Percentiles rank a stretch among this genome's conserved stretches.
These are phyloP conservation scores for Lactarius pseudohatsudake DNA, from an alignment of 768 basidiomycete genomes.

Conservation along the genomic window DNA sequence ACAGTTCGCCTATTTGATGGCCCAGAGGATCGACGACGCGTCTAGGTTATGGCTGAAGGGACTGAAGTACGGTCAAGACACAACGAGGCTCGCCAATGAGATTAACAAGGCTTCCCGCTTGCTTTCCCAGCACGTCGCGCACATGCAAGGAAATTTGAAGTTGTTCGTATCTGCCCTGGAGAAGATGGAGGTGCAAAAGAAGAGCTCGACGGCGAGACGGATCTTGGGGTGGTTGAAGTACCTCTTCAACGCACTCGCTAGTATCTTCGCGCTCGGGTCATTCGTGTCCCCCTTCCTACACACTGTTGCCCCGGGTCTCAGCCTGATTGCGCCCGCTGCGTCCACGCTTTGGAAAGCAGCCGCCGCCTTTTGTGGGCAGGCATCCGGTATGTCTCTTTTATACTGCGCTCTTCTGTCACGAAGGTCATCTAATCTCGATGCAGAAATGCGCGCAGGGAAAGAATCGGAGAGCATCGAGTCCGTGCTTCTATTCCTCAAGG, in stretches of 20 bases:
- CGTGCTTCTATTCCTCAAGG: constrained; percentile 19
- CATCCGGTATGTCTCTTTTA: constrained; percentile 10
- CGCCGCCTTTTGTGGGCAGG: neutral
- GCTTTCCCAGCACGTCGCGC: constrained; percentile 6
- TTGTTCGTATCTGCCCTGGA: constrained; percentile 19
- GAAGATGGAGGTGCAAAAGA: constrained; percentile 13
- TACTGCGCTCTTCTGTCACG: neutral
- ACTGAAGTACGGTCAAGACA: constrained; percentile 8
- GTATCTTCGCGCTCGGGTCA: constrained; percentile 2
- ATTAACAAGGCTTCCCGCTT: constrained; percentile 4
- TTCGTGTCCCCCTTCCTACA: constrained; percentile 13
- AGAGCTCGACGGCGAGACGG: neutral
- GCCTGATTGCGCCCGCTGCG: neutral
- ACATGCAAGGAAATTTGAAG: constrained; percentile 1
- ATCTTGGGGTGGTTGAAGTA: constrained; percentile 19
- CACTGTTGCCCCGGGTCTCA: neutral
- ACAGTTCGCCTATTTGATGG: constrained; percentile 18
- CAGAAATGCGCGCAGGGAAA: constrained; percentile 8
- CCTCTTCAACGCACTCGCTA: constrained; percentile 15
- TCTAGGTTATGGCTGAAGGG: constrained; percentile 15
- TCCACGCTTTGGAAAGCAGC: constrained; percentile 18
- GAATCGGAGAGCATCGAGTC: constrained; percentile 15
- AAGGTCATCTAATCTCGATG: neutral
- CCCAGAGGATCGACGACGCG: constrained; percentile 15
- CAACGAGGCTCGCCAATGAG: constrained; percentile 21